Evolutionary conservation across 1,284 basidiomycete genomes (phyloP).

Genomic region (Tremellales sp.): DNA sequence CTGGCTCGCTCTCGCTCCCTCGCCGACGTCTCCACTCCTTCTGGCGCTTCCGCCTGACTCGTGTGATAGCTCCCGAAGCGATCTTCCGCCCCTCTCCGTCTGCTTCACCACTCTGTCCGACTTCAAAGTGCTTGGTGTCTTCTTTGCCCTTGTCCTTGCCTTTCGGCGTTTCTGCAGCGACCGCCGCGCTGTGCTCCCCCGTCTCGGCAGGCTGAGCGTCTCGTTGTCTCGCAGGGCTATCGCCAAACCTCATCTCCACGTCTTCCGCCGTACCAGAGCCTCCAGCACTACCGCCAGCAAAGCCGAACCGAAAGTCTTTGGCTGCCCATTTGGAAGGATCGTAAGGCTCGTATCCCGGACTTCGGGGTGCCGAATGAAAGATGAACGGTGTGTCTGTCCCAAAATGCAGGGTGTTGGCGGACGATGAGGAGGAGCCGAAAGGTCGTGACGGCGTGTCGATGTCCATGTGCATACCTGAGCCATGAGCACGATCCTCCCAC

Average conservation of each 20-base stretch:
- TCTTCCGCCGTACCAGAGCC: slow-evolving; percentile 16
- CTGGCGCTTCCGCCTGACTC: slow-evolving; percentile 64
- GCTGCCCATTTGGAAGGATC: slow-evolving; percentile 34
- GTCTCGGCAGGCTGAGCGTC: slow-evolving; percentile 1
- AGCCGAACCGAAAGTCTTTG: slow-evolving; percentile 21
- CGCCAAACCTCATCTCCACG: slow-evolving; percentile 32
- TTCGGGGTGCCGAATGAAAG: slow-evolving; percentile 15
- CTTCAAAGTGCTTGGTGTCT: not conserved
- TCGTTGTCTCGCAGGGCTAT: slow-evolving; percentile 23
- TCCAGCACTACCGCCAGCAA: not conserved
- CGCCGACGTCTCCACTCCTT: slow-evolving; percentile 43
- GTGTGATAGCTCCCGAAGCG: slow-evolving; percentile 64
- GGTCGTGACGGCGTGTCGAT: slow-evolving; percentile 14
- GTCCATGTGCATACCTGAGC: slow-evolving; percentile 37
- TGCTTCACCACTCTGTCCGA: not conserved
- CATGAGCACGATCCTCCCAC: not conserved
- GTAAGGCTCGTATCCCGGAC: slow-evolving; percentile 19
- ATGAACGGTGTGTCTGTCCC: slow-evolving; percentile 24
- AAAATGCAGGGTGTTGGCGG: slow-evolving; percentile 4
- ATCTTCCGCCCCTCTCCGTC: slow-evolving; percentile 8
- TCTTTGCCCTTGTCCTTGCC: slow-evolving; percentile 1
- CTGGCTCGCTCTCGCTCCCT: slow-evolving; percentile 26
- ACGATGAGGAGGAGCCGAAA: slow-evolving; percentile 6
- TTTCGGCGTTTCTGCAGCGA: slow-evolving; percentile 5
- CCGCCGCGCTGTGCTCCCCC: slow-evolving; percentile 12